Base-by-base conservation (phyloP, 441 rosid species). In the Brassica balearica region DNA sequence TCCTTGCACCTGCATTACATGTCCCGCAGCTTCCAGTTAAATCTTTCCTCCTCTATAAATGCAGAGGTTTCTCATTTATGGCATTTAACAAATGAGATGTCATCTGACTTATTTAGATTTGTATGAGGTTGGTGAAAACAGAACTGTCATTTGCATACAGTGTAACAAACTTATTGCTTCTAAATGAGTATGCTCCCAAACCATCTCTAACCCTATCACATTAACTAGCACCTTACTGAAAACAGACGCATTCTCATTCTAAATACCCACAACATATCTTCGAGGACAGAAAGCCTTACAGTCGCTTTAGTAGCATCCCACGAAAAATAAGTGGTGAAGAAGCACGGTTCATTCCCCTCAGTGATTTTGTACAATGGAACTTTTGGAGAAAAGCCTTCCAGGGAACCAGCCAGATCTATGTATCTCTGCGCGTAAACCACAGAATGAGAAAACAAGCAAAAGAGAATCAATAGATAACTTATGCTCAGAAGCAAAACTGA, bases 341-440 rank as follows among this genome's bases (percentile, higher is more conserved):
- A 94, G 83, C 92, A 86, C 9, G 98, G 98, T 76, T 96, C 99
- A 78, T 92, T 94, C 85, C 98, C 99, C 87, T 94, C 99, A 8
- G 93, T 87, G 73, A 96, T 87, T 89, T 85, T 96, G 83, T 91
- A 96, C 3, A 96, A 77, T 53, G 99, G 99, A 77, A 96, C 94
- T 77, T 83, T 87, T 63, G 88, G 89, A 82, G 94, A 80, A 79
- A 93, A 85, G 72, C 94, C 95, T 75, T 96, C 99, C 14, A 93
- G 86, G 72, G 92, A 88, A 55, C 84, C 83, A 61, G 99, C 98
- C 87, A 85, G 65, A 78, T 91, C 89, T 61, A 93, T 82, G 82
- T 93, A 96, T 82, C 88, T 88, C 99, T 96, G 98, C 78, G 62
- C 76, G 84, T 73, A 85, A 53, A 12, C 46, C 14, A 9, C 17